These are phyloP conservation scores for Blastocystis hominis DNA, from an alignment of 352 stramenopile genomes.

Conservation along the genomic window DNA sequence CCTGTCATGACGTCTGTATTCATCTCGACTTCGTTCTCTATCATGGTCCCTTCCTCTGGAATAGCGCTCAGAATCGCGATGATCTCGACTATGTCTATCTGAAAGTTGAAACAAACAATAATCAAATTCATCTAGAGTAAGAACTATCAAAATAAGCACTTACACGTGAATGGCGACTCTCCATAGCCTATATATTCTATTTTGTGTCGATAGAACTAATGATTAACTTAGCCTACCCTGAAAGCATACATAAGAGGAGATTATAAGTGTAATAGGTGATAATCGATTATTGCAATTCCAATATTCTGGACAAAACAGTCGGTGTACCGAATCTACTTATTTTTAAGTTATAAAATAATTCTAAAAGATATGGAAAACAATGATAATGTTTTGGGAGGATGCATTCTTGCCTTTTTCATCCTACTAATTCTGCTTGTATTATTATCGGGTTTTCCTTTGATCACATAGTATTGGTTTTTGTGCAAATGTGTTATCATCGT, in stretches of 20 bases:
- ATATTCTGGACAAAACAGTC: not conserved
- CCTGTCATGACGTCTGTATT: not conserved
- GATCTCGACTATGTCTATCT: not conserved
- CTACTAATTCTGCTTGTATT: not conserved
- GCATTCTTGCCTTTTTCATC: not conserved
- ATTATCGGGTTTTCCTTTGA: not conserved
- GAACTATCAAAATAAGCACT: not conserved
- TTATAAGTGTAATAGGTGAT: not conserved
- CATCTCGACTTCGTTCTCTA: not conserved
- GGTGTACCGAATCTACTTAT: conserved; percentile 16
- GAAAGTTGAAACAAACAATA: no score
- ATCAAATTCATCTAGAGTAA: not conserved
- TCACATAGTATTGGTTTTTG: conserved; percentile 42
- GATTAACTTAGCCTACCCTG: not conserved
- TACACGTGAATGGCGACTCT: conserved; percentile 41
- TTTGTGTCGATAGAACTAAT: not conserved
- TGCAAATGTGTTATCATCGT: conserved; percentile 54
- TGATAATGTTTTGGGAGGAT: not conserved
- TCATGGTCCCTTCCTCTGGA: not conserved
- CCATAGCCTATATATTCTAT: not conserved
- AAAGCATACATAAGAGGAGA: not conserved
- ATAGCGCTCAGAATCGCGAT: not conserved
- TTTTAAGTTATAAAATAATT: not conserved
- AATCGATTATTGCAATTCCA: conserved; percentile 1
- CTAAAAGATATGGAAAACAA: not conserved